These are phyloP conservation scores for Syzygium syzygioides DNA, from an alignment of 441 rosid genomes.

Conservation along the genomic window DNA sequence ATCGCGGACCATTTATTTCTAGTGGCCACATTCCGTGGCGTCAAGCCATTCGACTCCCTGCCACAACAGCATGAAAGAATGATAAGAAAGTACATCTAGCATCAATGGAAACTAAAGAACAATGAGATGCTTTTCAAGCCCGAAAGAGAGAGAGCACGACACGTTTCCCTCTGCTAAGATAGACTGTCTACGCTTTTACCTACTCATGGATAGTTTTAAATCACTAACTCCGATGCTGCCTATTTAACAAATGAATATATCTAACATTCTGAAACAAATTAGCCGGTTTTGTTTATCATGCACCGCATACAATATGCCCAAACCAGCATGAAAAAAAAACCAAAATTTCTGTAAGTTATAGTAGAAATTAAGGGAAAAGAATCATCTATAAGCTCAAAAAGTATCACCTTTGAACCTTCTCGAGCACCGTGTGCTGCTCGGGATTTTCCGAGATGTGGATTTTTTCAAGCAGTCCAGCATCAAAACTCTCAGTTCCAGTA, in stretches of 20 bases:
- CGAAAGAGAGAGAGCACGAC: neutral
- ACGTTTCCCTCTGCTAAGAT: neutral
- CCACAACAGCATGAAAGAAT: neutral
- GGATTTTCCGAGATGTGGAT: constrained; percentile 19
- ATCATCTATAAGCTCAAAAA: neutral
- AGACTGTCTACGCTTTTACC: neutral
- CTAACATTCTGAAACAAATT: neutral
- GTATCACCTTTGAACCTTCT: constrained; percentile 10
- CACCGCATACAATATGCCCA: neutral
- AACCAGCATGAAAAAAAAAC: neutral
- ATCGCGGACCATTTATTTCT: constrained; percentile 65
- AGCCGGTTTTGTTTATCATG: neutral
- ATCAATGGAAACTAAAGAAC: neutral
- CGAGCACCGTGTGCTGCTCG: constrained; percentile 15
- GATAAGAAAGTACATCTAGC: neutral
- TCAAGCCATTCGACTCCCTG: neutral
- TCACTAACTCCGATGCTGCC: neutral
- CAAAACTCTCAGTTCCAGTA: constrained; percentile 58
- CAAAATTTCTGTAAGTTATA: neutral
- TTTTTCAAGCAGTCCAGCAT: constrained; percentile 42
- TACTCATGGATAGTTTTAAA: neutral
- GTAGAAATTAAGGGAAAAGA: neutral
- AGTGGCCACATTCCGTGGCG: constrained; percentile 16
- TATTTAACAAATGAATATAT: neutral
- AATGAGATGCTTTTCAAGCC: neutral